Evolutionary conservation across 192 early-diverging fungal genomes (phyloP), one percentile per base, ranked within the genome.

Genomic region (Rhizophagus sp.): DNA sequence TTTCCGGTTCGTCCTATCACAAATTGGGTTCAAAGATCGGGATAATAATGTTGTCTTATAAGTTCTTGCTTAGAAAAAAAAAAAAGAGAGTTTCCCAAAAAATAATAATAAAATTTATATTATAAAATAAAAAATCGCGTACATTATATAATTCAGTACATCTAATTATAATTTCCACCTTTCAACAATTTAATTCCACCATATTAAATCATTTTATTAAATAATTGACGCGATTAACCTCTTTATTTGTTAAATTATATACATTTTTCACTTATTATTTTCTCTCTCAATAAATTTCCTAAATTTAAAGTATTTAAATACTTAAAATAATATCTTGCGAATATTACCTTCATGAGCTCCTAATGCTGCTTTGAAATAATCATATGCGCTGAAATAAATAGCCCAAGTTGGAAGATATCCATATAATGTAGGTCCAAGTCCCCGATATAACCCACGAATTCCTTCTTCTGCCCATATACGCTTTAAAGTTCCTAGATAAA

Each of bases 401-500:
- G 94, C 95, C 92, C 96, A 94, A 44, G 93, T 94, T 22, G 95
- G 94, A 62, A 98, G 84, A 81, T 97, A 98, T 33, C 95, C 95
- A 80, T 94, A 90, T 78, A 96, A 89, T 65, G 95, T 96, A 17
- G 94, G 92, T 73, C 93, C 89, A 49, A 98, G 88, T 8, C 97
- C 97, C 62, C 95, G 89, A 87, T 96, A 98, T 68, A 97, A 84
- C 30, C 97, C 97, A 41, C 90, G 91, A 33, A 96, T 76, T 22
- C 97, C 96, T 82, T 98, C 96, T 79, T 94, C 93, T 24, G 61
- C 36, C 85, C 89, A 92, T 72, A 97, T 97, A 68, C 88, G 86
- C 22, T 84, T 82, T 64, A 98, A 87, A 5, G 93, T 91, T 73
- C 89, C 85, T 81, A 86, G 22, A 50, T 68, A 41, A 25, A 64